These are phyloP conservation scores for Scheffersomyces illinoinensis DNA, from an alignment of 1,139 yeast genomes.

Conservation along the genomic window DNA sequence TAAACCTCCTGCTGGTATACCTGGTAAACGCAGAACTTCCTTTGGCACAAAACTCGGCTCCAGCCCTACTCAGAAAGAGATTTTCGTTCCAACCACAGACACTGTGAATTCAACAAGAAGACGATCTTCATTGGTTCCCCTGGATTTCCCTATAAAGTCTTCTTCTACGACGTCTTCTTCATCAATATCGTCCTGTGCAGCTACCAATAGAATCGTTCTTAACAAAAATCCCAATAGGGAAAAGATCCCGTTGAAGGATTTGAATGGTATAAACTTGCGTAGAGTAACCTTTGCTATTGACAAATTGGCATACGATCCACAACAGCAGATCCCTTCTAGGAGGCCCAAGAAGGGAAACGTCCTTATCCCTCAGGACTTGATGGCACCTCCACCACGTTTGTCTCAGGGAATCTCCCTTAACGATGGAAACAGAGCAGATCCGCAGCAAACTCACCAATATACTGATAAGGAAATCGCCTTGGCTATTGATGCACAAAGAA, in stretches of 20 bases:
- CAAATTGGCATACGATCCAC: slow-evolving; percentile 75
- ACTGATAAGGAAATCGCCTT: slow-evolving; percentile 51
- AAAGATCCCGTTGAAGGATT: slow-evolving; percentile 38
- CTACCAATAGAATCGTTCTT: slow-evolving; percentile 32
- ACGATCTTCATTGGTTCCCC: background rate
- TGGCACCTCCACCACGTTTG: slow-evolving; percentile 62
- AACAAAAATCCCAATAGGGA: slow-evolving; percentile 48
- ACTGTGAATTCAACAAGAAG: background rate
- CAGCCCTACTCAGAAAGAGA: slow-evolving; percentile 4
- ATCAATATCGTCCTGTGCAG: slow-evolving; percentile 1
- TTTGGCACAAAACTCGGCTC: background rate
- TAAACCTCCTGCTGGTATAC: slow-evolving; percentile 20
- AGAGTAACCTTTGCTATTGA: slow-evolving; percentile 79
- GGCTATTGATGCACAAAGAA: slow-evolving; percentile 59
- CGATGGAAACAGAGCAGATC: slow-evolving; percentile 24
- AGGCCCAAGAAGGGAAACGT: slow-evolving; percentile 82
- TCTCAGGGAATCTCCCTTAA: slow-evolving; percentile 60
- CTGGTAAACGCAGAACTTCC: slow-evolving; percentile 15
- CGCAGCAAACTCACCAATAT: slow-evolving; percentile 32
- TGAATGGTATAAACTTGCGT: slow-evolving; percentile 42
- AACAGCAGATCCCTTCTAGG: slow-evolving; percentile 91
- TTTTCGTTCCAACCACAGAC: background rate
- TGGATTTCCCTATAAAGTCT: background rate
- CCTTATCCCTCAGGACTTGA: slow-evolving; percentile 67
- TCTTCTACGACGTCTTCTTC: background rate